These are phyloP conservation scores for Conringia planisiliqua DNA, from an alignment of 345 rosid genomes.

Conservation along the genomic window DNA sequence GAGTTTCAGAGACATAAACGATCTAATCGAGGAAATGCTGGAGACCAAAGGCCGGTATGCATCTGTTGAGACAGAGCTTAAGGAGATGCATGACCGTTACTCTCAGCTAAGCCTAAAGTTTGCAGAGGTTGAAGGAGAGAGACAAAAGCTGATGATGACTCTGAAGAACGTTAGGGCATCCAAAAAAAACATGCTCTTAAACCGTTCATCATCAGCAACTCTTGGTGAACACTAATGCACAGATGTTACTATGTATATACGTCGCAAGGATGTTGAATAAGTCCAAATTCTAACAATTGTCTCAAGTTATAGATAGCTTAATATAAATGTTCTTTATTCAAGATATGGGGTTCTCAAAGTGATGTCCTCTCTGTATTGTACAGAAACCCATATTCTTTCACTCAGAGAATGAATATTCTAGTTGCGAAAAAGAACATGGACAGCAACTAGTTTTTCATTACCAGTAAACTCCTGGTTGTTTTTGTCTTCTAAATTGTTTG, in stretches of 20 bases:
- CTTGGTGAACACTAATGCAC: slow-evolving; percentile 46
- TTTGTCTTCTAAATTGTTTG: not conserved
- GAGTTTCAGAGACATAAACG: slow-evolving; percentile 92
- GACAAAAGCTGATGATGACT: slow-evolving; percentile 96
- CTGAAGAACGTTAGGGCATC: slow-evolving; percentile 78
- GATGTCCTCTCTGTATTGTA: slow-evolving; percentile 16
- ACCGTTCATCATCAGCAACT: slow-evolving; percentile 50
- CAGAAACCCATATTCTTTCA: slow-evolving; percentile 24
- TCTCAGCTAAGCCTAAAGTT: slow-evolving; percentile 93
- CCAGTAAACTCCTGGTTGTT: not conserved
- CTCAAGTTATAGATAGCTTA: slow-evolving; percentile 30
- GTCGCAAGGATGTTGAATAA: slow-evolving; percentile 14
- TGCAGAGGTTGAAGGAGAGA: slow-evolving; percentile 98
- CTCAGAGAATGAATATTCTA: slow-evolving; percentile 17
- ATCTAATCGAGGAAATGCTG: slow-evolving; percentile 78
- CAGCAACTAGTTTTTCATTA: not conserved
- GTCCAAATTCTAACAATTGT: slow-evolving; percentile 10
- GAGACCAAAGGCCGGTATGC: slow-evolving; percentile 68
- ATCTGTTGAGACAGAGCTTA: slow-evolving; percentile 70
- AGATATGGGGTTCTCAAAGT: slow-evolving; percentile 12
- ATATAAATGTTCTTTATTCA: slow-evolving; percentile 19
- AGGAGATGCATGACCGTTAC: slow-evolving; percentile 92
- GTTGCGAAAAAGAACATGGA: not conserved
- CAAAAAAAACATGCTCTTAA: slow-evolving; percentile 46
- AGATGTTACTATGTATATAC: slow-evolving; percentile 31